phyloP scores from a whole-genome alignment of 2,329 filamentous ascomycete genomes.

The Ophiocordyceps unilateralis region DNA sequence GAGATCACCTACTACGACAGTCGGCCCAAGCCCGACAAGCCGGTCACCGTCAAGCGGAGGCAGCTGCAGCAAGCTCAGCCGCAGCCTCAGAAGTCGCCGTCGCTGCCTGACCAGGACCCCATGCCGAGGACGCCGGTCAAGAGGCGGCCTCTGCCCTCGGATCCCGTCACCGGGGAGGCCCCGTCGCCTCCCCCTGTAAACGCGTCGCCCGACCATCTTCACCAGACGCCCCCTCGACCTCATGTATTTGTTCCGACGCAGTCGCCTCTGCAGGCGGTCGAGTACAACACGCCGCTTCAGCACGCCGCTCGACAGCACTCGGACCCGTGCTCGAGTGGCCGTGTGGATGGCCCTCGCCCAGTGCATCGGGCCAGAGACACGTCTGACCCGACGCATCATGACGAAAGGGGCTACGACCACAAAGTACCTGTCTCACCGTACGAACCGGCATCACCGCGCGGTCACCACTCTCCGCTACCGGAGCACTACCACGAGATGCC shows the following conservation, averaged over 20 bases:
- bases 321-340: constrained; percentile 13
- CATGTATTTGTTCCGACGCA: constrained; percentile 32
- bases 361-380: constrained; percentile 17
- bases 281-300: constrained; percentile 28
- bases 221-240: constrained; percentile 28
- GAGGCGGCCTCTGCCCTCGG: constrained; percentile 66
- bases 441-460: constrained; percentile 18
- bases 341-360: constrained; percentile 11
- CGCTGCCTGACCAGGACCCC: constrained; percentile 3
- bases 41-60: constrained; percentile 36
- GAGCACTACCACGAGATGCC: constrained; percentile 16
- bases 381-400: constrained; percentile 16
- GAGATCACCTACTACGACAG: constrained; percentile 95
- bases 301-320: constrained; percentile 14
- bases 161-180: constrained; percentile 46
- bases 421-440: constrained; percentile 13
- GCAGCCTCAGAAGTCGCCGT: not conserved
- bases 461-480: constrained; percentile 16
- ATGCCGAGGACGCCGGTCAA: constrained; percentile 50
- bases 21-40: constrained; percentile 63
- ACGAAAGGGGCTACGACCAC: constrained; percentile 20
- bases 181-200: constrained; percentile 9
- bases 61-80: constrained; percentile 9
- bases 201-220: constrained; percentile 17
- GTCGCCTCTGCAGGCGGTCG: constrained; percentile 33